Evolutionary conservation across 768 basidiomycete genomes (phyloP), one percentile per base, ranked within the genome.

Genomic region (Boletus fagicola): DNA sequence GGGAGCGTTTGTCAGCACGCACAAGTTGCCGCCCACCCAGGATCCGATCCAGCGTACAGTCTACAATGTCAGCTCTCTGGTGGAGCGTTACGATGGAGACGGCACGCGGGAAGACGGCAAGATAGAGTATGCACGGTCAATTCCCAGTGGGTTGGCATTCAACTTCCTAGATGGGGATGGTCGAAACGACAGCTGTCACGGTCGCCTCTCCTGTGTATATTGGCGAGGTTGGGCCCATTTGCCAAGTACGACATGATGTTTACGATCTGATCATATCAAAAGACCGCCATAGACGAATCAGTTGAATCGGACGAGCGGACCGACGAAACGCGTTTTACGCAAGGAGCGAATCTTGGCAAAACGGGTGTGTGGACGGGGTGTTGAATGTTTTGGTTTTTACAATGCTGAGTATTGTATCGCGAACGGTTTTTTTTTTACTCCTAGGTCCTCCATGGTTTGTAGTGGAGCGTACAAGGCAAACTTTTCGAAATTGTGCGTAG

Each of bases 121-220:
- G 30, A 57, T 31, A 36, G 24, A 24, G 30, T 36, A 15, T 12
- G 12, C n/a, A 31, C 24, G 16, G n/a, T 11, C 28, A 11, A 30
- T 30, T 28, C 30, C n/a, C 36, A 15, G 33, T 5, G 20, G 22
- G 18, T 24, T 8, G 22, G 31, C 18, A 20, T 24, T 46, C 45
- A 18, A 30, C 45, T 30, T 20, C 46, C 53, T 30, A 28, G 46
- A 38, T 16, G 35, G 53, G 54, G 22, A 24, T 43, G 9, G 33
- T 22, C 3, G 20, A 55, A 39, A 28, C 15, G 30, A 42, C 55
- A 35, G 38, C 31, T 57, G 55, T 57, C 53, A 57, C 12, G 18
- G 46, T 47, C 46, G 28, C 11, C 28, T 47, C 45, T 18, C 47
- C 8, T 9, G 18, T n/a, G n/a, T n/a, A n/a, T 15, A 13, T 30